Percentiles rank a stretch among this genome's conserved stretches.
phyloP scores from a whole-genome alignment of 768 basidiomycete species.

The Gautieria morchelliformis region DNA sequence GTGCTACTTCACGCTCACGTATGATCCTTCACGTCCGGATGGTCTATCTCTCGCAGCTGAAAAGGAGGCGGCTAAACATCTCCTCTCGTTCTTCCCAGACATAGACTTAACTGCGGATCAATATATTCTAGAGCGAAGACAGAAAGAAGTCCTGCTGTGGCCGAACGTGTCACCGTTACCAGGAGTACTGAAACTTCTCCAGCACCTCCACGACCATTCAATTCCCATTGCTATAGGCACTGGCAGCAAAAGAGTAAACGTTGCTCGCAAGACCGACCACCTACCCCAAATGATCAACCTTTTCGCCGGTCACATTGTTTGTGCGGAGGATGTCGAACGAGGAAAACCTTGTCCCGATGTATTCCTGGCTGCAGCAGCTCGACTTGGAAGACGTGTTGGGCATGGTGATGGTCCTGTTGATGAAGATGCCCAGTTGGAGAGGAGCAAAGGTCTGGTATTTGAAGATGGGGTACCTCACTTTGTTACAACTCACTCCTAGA shows the following conservation, averaged over 20 bases:
- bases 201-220: constrained; percentile 54
- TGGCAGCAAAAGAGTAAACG: constrained; percentile 57
- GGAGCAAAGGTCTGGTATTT: constrained; percentile 64
- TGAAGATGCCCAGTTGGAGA: constrained; percentile 33
- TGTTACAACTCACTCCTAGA: background rate
- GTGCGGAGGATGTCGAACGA: constrained; percentile 49
- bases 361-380: constrained; percentile 63
- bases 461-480: constrained; percentile 46
- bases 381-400: constrained; percentile 50
- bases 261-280: constrained; percentile 56
- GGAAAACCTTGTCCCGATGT: constrained; percentile 83
- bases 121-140: constrained; percentile 48
- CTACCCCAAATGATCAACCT: constrained; percentile 46
- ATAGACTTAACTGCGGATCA: constrained; percentile 54
- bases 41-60: constrained; percentile 38
- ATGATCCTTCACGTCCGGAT: background rate
- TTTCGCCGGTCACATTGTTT: constrained; percentile 60
- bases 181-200: constrained; percentile 58
- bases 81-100: constrained; percentile 69
- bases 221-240: constrained; percentile 81
- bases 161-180: constrained; percentile 64
- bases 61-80: constrained; percentile 49
- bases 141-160: constrained; percentile 56
- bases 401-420: constrained; percentile 16
- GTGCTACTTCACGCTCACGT: background rate